A percentile compares a stretch with the other conserved stretches of the same genome.
Evolutionary conservation across 495 filamentous ascomycete genomes (phyloP).

Genomic region (Podospora conica): DNA sequence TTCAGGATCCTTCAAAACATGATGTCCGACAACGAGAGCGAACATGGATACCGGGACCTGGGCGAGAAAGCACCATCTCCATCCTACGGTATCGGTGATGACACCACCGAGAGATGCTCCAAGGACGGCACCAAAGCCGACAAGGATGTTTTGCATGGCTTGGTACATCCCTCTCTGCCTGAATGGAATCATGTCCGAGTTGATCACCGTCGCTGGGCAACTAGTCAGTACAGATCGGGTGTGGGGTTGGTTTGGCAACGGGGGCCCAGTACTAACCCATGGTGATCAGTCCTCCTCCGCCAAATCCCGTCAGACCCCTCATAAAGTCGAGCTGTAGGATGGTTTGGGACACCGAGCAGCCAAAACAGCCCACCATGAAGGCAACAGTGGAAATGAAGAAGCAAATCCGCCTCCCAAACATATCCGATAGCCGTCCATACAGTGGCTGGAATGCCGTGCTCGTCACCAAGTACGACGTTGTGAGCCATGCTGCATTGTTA

Average conservation of each 20-base stretch:
- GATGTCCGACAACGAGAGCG: slow-evolving; percentile 49
- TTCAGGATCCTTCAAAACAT: slow-evolving; percentile 43
- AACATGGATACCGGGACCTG: slow-evolving; percentile 50
- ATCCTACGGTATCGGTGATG: slow-evolving; percentile 44
- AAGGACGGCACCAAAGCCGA: slow-evolving; percentile 49
- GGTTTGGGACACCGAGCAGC: slow-evolving; percentile 39
- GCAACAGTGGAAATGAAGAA: slow-evolving; percentile 46
- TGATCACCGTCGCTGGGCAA: slow-evolving; percentile 55
- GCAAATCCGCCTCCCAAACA: slow-evolving; percentile 49
- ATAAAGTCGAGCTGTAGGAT: slow-evolving; percentile 39
- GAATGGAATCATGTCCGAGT: slow-evolving; percentile 62
- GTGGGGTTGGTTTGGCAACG: neutral
- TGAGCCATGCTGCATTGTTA: slow-evolving; percentile 58
- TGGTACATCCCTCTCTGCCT: slow-evolving; percentile 58
- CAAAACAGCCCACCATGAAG: slow-evolving; percentile 43
- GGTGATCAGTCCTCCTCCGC: slow-evolving; percentile 55
- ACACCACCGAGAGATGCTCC: slow-evolving; percentile 47
- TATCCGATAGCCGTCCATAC: slow-evolving; percentile 44
- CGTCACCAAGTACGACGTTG: slow-evolving; percentile 67
- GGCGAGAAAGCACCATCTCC: slow-evolving; percentile 45
- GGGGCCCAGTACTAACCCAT: slow-evolving; percentile 42
- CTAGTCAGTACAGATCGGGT: neutral
- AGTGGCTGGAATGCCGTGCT: slow-evolving; percentile 59
- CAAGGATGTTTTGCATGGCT: slow-evolving; percentile 55
- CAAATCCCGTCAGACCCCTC: slow-evolving; percentile 49